Percentiles rank a stretch among this genome's conserved stretches.
phyloP scores from a whole-genome alignment of 2,329 filamentous ascomycete genomes.

The Curvularia sp. region DNA sequence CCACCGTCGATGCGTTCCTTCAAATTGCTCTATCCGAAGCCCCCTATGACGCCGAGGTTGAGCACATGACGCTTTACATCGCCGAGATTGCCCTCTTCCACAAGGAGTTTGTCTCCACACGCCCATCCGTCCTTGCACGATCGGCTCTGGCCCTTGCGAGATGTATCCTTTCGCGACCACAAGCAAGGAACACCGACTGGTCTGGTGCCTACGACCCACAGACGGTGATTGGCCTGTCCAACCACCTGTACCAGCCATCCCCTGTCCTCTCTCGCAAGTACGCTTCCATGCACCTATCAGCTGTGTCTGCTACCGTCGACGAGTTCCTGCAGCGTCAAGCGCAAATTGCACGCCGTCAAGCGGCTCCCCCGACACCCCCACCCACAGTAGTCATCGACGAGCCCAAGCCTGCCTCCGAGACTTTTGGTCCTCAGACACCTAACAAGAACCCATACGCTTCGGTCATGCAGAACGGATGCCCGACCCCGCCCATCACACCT shows the following conservation, averaged over 20 bases:
- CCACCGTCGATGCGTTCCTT: slow-evolving; percentile 92
- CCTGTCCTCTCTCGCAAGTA: slow-evolving; percentile 73
- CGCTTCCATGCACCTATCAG: slow-evolving; percentile 68
- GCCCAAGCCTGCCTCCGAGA: slow-evolving; percentile 54
- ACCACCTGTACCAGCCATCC: slow-evolving; percentile 71
- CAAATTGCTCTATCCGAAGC: slow-evolving; percentile 82
- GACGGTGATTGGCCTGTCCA: slow-evolving; percentile 69
- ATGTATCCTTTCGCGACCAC: slow-evolving; percentile 81
- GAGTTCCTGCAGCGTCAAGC: slow-evolving; percentile 68
- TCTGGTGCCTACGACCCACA: slow-evolving; percentile 72
- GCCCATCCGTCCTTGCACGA: slow-evolving; percentile 88
- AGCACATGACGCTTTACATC: slow-evolving; percentile 94
- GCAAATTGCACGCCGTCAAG: slow-evolving; percentile 56
- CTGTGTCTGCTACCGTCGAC: slow-evolving; percentile 69
- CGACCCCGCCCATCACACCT: slow-evolving; percentile 85
- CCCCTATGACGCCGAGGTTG: slow-evolving; percentile 80
- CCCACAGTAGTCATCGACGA: slow-evolving; percentile 60
- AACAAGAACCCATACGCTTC: slow-evolving; percentile 74
- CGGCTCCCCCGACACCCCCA: slow-evolving; percentile 64
- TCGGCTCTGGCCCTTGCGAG: slow-evolving; percentile 85
- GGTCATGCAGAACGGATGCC: slow-evolving; percentile 73
- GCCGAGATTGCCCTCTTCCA: slow-evolving; percentile 95
- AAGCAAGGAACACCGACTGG: slow-evolving; percentile 79
- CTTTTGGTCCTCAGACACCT: slow-evolving; percentile 75
- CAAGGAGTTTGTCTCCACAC: slow-evolving; percentile 93